Evolutionary conservation across 2,329 filamentous ascomycete species (phyloP).

Genomic region (Ceratocystis lukuohia): DNA sequence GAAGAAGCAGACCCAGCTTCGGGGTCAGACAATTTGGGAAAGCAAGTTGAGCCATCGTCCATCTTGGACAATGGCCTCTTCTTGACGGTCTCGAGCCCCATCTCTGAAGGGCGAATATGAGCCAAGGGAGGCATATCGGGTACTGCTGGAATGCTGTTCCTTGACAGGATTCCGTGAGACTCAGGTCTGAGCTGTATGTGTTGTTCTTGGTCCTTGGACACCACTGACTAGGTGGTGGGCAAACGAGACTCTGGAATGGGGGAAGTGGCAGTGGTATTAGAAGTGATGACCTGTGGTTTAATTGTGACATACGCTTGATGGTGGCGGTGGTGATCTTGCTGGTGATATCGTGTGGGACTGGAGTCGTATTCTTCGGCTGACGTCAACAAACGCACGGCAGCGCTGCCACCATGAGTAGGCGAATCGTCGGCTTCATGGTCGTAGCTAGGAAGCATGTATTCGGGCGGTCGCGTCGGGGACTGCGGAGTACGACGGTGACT

Average conservation of each 20-base stretch:
- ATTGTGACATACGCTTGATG: slow-evolving; percentile 37
- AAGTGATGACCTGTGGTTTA: not conserved
- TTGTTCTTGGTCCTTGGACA: not conserved
- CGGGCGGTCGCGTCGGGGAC: slow-evolving; percentile 39
- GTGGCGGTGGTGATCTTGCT: not conserved
- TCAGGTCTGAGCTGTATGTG: not conserved
- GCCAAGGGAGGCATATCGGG: not conserved
- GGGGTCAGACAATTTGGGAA: not conserved
- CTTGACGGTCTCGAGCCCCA: slow-evolving; percentile 6
- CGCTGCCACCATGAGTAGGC: slow-evolving; percentile 35
- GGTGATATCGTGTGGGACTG: slow-evolving; percentile 28
- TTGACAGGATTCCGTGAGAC: not conserved
- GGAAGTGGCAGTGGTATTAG: not conserved
- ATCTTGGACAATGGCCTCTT: slow-evolving; percentile 13
- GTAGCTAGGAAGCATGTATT: slow-evolving; percentile 43
- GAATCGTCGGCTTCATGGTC: slow-evolving; percentile 37
- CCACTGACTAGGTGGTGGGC: slow-evolving; percentile 7
- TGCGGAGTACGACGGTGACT: slow-evolving; percentile 17
- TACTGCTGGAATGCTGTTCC: slow-evolving; percentile 3
- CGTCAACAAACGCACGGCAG: slow-evolving; percentile 48
- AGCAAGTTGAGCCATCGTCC: not conserved
- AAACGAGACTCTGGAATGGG: not conserved
- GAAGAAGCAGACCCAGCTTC: not conserved
- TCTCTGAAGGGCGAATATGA: not conserved
- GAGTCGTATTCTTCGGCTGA: slow-evolving; percentile 40